Evolutionary conservation across 2,329 filamentous ascomycete species (phyloP), one percentile per base, ranked within the genome.

Genomic region (Torrubiella hemipterigena): DNA sequence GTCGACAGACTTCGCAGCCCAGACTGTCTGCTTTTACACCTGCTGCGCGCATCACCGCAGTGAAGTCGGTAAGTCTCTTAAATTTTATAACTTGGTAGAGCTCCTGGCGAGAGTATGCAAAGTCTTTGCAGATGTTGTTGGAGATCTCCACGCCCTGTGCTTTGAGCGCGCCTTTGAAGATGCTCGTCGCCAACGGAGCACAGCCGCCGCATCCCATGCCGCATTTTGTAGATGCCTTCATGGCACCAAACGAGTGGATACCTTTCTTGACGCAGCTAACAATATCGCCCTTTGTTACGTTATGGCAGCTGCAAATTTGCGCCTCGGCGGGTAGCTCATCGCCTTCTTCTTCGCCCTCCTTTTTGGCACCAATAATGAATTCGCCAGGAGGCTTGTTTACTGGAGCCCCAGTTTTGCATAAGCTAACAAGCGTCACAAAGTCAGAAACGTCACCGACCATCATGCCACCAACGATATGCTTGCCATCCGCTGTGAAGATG

Each of bases 391-490:
- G 73, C 1, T 84, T 62, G 11, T 93, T 82, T 2, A 94, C 66
- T 38, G 67, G 63, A 51, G 87, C 93, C 49, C 85, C 81, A 41
- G 73, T 77, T 59, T 87, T 93, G 33, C 91, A 84, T 65, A 93
- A 76, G 2, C 83, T 81, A 1, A 93, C 82, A 15, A 94, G 60
- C 14, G 89, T 93, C 57, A 93, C 72, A 48, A 93, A 94, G 58
- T 94, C 86, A 39, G 73, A 80, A 0, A 84, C 93, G 47, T 94
- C 86, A 23, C 86, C 87, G 38, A 94, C 91, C 84, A 94, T 93
- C 84, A 94, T 94, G 4, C 86, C 87, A n/a, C 86, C 86, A 0
- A 94, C 71, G 2, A 94, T 63, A 46, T 89, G 89, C 51, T 93
- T 93, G 17, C 86, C 86, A 48, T 94, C 87, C 48, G 77, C 63